phyloP scores from a whole-genome alignment of 257 asterid species.

The Avicennia marina region DNA sequence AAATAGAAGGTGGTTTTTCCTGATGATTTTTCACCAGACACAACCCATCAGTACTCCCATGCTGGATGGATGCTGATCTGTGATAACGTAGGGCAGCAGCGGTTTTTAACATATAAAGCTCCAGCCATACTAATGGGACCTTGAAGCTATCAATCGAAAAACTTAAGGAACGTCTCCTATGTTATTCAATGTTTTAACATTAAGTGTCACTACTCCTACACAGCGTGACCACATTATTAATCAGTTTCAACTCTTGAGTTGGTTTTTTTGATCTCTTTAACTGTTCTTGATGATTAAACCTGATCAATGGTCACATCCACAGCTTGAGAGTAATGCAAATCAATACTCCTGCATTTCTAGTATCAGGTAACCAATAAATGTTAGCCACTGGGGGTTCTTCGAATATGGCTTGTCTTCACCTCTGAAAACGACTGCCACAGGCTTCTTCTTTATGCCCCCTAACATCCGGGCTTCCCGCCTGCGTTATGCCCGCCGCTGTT shows the following conservation, averaged over 20 bases:
- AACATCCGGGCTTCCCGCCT: slow-evolving; percentile 73
- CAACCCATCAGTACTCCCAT: slow-evolving; percentile 34
- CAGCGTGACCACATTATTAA: not conserved
- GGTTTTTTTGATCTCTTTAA: too few species aligned
- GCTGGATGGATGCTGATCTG: not conserved
- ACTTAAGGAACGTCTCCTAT: not conserved
- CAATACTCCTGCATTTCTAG: not conserved
- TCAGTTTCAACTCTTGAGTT: not conserved
- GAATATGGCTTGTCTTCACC: slow-evolving; percentile 56
- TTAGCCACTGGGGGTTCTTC: not conserved
- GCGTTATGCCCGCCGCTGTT: slow-evolving; percentile 36
- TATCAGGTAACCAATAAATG: not conserved
- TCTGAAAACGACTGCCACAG: slow-evolving; percentile 53
- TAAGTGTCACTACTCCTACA: not conserved
- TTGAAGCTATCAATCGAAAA: not conserved
- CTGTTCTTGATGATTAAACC: slow-evolving; percentile 3
- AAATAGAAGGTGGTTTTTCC: too few species aligned
- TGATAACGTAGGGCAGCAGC: not conserved
- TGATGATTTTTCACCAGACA: slow-evolving; percentile 4
- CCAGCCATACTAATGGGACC: not conserved
- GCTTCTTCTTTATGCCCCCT: slow-evolving; percentile 73
- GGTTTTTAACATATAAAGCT: not conserved
- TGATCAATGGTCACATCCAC: not conserved
- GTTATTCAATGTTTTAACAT: not conserved
- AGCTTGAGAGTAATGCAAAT: not conserved